Evolutionary conservation across 805 yeast species (phyloP), one percentile per base, ranked within the genome.

Genomic region (Priceomyces carsonii): DNA sequence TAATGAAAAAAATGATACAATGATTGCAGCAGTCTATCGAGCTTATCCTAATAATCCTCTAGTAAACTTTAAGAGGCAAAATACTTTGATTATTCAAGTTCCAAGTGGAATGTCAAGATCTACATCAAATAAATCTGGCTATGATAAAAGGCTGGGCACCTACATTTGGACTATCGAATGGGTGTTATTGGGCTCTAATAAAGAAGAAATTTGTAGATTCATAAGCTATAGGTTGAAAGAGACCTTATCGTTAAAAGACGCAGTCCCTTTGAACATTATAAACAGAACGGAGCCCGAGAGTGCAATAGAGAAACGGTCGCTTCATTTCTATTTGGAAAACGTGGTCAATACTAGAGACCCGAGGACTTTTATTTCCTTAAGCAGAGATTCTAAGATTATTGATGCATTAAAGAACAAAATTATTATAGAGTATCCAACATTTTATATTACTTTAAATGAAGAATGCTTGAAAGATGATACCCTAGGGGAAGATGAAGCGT

Each of bases 121-220:
- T 2, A 51, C 53, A 4, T 55, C 68, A 38, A 88, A 88, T 52
- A 81, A 79, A 46, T 75, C 89, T 0, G 79, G 80, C 3, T 85
- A 79, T 71, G 90, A 87, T 54, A 75, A 77, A 53, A 72, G 72
- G 40, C 60, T 69, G 40, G 75, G 79, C 33, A 55, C 73, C 6
- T 87, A 75, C 53, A 75, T 74, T 12, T 88, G 96, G 96, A 82
- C 95, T 0, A 59, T 88, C 0, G 95, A 88, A 53, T 84, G 88
- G 85, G 52, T 75, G 1, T 40, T 80, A 2, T 55, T 74, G 3
- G 59, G 55, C 9, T 51, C 53, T 8, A 45, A 54, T 3, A 60
- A 53, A 1, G 24, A 35, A 3, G 61, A 59, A 14, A 22, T 47
- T 6, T 52, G 58, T 12, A 51, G 57, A n/a, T 69, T 72, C 37